These are phyloP conservation scores for Microglena sp. DNA, from an alignment of 139 green algal species.

Conservation along the genomic window DNA sequence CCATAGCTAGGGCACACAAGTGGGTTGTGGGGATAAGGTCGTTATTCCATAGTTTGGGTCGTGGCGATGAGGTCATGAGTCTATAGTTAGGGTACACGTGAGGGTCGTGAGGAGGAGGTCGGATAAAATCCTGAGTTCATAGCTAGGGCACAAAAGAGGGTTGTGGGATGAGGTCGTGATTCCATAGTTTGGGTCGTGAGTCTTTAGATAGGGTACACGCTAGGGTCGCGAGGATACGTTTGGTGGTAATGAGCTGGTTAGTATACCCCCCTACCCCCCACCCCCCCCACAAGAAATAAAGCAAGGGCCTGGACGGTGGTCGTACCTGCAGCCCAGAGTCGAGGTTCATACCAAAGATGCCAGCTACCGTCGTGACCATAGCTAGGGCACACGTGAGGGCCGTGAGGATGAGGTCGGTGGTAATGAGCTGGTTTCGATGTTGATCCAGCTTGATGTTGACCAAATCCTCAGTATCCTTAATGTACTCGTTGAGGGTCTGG, in stretches of 20 bases:
- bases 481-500: slow-evolving; percentile 74
- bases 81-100: slow-evolving; percentile 50
- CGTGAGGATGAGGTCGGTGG: slow-evolving; percentile 76
- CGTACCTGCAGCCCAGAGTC: slow-evolving; percentile 25
- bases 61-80: too few relatives aligned
- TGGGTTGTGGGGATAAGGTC: slow-evolving; percentile 54
- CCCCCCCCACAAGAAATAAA: too few relatives aligned
- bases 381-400: slow-evolving; percentile 54
- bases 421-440: slow-evolving; percentile 74
- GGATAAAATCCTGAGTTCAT: too few relatives aligned
- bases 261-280: too few relatives aligned
- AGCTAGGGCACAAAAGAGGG: too few relatives aligned
- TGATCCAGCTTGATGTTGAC: slow-evolving; percentile 84
- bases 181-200: too few relatives aligned
- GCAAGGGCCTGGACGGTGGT: too few relatives aligned
- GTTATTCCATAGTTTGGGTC: too few relatives aligned
- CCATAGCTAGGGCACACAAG: slow-evolving; percentile 92
- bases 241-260: slow-evolving; percentile 65
- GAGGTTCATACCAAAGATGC: slow-evolving; percentile 95
- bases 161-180: too few relatives aligned
- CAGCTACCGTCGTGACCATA: slow-evolving; percentile 55
- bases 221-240: too few relatives aligned
- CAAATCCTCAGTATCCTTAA: slow-evolving; percentile 88
- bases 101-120: too few relatives aligned
- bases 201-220: too few relatives aligned